Evolutionary conservation across 345 rosid species (phyloP).

Genomic region (Theobroma cacao): DNA sequence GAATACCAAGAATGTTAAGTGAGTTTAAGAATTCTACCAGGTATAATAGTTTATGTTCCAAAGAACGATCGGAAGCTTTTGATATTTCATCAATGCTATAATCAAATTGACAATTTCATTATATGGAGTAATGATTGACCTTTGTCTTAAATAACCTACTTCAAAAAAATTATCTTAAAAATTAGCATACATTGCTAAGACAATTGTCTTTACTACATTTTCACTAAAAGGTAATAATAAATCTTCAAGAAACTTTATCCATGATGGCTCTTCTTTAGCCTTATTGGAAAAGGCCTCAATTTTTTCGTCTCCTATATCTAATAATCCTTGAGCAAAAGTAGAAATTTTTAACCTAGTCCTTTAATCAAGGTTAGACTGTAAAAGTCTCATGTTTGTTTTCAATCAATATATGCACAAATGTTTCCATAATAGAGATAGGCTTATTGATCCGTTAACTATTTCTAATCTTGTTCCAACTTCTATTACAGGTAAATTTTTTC

Average conservation of each 20-base stretch:
- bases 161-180: too few relatives aligned
- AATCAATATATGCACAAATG: fast-evolving
- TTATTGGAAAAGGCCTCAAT: too few relatives aligned
- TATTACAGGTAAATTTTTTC: too few relatives aligned
- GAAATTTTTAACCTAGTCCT: fast-evolving
- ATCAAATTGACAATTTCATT: background rate
- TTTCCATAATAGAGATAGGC: background rate
- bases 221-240: background rate
- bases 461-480: background rate
- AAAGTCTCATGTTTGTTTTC: background rate
- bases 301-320: too few relatives aligned
- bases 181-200: too few relatives aligned
- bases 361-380: background rate
- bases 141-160: background rate
- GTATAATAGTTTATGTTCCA: too few relatives aligned
- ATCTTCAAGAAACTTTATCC: too few relatives aligned
- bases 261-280: too few relatives aligned
- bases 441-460: background rate
- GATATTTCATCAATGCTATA: too few relatives aligned
- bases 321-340: background rate
- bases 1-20: too few relatives aligned
- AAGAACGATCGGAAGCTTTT: too few relatives aligned
- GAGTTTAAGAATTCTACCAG: too few relatives aligned
- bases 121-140: background rate
- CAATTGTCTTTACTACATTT: background rate